phyloP scores from a whole-genome alignment of 2,329 filamentous ascomycete species.

The Trichoderma arundinaceum region DNA sequence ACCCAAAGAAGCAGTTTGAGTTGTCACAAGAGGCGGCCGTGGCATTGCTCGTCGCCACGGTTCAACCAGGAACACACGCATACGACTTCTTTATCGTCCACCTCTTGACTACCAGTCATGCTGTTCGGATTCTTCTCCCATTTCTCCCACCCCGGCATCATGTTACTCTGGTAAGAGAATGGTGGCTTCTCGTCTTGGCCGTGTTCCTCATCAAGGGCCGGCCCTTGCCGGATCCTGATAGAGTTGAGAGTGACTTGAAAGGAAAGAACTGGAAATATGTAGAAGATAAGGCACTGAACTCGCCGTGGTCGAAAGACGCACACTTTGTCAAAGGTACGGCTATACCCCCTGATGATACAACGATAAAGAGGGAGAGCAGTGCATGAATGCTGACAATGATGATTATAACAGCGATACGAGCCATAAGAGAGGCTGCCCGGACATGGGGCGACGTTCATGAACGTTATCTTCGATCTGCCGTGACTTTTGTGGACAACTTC shows the following conservation, averaged over 20 bases:
- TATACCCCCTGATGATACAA: background rate
- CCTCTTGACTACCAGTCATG: conserved; percentile 83
- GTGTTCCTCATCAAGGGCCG: conserved; percentile 78
- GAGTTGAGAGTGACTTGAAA: conserved; percentile 64
- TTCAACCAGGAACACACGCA: conserved; percentile 61
- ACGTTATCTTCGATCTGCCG: conserved; percentile 69
- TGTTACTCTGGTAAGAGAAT: conserved; percentile 75
- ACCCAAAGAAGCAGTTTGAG: conserved; percentile 76
- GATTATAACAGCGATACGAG: conserved; percentile 63
- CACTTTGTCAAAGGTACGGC: conserved; percentile 81
- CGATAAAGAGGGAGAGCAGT: background rate
- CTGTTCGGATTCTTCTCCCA: conserved; percentile 83
- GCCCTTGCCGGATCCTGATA: conserved; percentile 71
- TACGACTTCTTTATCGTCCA: conserved; percentile 88
- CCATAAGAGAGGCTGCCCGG: conserved; percentile 73
- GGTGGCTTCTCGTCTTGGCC: conserved; percentile 83
- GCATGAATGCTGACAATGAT: conserved; percentile 24
- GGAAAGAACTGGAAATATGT: conserved; percentile 79
- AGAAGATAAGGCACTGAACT: conserved; percentile 71
- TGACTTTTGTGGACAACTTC: conserved; percentile 76
- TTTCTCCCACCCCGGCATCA: conserved; percentile 76
- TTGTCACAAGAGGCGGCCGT: conserved; percentile 69
- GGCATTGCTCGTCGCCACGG: conserved; percentile 66
- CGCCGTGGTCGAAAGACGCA: conserved; percentile 71
- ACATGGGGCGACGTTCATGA: conserved; percentile 76